Percentiles rank a stretch among this genome's conserved stretches.
These are phyloP conservation scores for Globisporangium spiculum DNA, from an alignment of 352 stramenopile species.

Conservation along the genomic window DNA sequence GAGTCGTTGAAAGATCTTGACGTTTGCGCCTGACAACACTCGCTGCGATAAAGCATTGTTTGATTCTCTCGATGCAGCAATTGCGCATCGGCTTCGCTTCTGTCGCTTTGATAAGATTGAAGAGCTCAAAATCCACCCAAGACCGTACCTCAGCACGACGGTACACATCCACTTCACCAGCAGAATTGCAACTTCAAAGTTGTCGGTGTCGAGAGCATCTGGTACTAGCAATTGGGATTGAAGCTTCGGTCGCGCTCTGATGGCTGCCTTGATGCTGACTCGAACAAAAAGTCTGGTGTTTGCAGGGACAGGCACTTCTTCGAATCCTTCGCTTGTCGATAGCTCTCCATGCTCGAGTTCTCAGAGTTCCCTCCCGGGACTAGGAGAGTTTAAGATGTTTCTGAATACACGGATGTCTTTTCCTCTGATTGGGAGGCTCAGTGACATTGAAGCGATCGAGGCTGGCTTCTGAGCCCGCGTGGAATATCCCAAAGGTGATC, in stretches of 20 bases:
- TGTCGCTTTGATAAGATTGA: slow-evolving; percentile 3
- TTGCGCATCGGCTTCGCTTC: slow-evolving; percentile 14
- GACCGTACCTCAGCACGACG: slow-evolving; percentile 35
- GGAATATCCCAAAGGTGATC: slow-evolving; percentile 44
- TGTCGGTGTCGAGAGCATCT: slow-evolving; percentile 6
- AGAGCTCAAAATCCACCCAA: slow-evolving; percentile 26
- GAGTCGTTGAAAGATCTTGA: not conserved
- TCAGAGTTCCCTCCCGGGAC: slow-evolving; percentile 20
- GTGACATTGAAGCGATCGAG: slow-evolving; percentile 31
- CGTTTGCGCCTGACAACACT: not conserved
- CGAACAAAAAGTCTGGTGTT: slow-evolving; percentile 22
- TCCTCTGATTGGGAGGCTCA: slow-evolving; percentile 20
- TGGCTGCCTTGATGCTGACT: slow-evolving; percentile 21
- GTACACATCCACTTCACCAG: slow-evolving; percentile 27
- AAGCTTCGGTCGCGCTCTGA: slow-evolving; percentile 13
- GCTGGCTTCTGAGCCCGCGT: slow-evolving; percentile 27
- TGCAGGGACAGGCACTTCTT: slow-evolving; percentile 24
- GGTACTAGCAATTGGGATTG: slow-evolving; percentile 4
- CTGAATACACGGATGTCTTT: slow-evolving; percentile 12
- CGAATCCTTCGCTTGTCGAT: slow-evolving; percentile 22
- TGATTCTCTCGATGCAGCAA: slow-evolving; percentile 3
- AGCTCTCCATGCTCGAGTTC: slow-evolving; percentile 21
- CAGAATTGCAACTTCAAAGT: slow-evolving; percentile 36
- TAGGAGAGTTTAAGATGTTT: slow-evolving; percentile 18
- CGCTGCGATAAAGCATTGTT: too few relatives aligned